phyloP scores from a whole-genome alignment of 352 stramenopile species.

The Phytophthora pisi region DNA sequence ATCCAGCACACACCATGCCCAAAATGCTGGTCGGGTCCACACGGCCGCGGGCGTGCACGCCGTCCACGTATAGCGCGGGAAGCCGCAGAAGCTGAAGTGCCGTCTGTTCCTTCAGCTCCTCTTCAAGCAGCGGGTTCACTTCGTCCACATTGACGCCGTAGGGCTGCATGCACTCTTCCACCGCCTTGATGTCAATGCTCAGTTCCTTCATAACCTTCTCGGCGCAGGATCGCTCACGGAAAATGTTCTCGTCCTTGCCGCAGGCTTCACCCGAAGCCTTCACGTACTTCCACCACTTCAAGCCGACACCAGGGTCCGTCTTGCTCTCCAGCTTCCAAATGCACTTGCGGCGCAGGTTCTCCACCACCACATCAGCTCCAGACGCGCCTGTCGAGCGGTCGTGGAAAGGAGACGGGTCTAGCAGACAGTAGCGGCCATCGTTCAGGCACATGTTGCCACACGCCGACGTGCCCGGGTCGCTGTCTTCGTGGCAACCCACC shows the following conservation, averaged over 20 bases:
- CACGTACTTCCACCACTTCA: slow-evolving; percentile 96
- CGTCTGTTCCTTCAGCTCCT: slow-evolving; percentile 91
- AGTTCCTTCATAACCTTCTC: slow-evolving; percentile 92
- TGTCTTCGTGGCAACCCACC: slow-evolving; percentile 88
- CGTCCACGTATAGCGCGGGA: slow-evolving; percentile 95
- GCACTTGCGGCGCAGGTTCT: slow-evolving; percentile 94
- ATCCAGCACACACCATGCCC: slow-evolving; percentile 87
- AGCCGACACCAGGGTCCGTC: slow-evolving; percentile 82
- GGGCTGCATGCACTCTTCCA: slow-evolving; percentile 95
- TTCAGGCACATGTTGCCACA: slow-evolving; percentile 98
- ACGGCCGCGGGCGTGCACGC: slow-evolving; percentile 90
- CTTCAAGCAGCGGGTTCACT: slow-evolving; percentile 90
- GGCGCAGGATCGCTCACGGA: slow-evolving; percentile 89
- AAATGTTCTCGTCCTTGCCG: slow-evolving; percentile 81
- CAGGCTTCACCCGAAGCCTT: slow-evolving; percentile 91
- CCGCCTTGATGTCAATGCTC: slow-evolving; percentile 78
- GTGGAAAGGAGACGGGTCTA: slow-evolving; percentile 95
- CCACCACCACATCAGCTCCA: slow-evolving; percentile 94
- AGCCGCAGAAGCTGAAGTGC: slow-evolving; percentile 92
- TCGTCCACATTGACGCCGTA: slow-evolving; percentile 89
- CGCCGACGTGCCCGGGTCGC: slow-evolving; percentile 62
- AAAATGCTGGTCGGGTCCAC: slow-evolving; percentile 89
- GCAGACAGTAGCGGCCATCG: slow-evolving; percentile 96
- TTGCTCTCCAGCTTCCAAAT: slow-evolving; percentile 93
- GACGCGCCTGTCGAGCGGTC: slow-evolving; percentile 92